phyloP scores from a whole-genome alignment of 2,329 filamentous ascomycete genomes.

The Xylaria sp. region DNA sequence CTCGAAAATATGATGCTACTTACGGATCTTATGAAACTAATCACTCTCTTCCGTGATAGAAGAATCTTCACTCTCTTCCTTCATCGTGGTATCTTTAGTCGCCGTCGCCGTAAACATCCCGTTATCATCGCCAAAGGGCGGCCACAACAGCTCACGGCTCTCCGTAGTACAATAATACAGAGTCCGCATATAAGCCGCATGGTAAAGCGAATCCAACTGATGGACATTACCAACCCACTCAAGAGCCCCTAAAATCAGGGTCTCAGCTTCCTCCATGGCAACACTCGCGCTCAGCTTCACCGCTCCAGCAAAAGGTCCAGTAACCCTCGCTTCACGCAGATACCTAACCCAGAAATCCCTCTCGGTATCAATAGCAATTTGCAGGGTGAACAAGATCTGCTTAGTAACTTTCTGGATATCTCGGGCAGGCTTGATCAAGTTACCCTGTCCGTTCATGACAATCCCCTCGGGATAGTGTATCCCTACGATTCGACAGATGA shows the following conservation, averaged over 20 bases:
- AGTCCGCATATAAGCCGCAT: neutral
- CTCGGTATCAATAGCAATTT: neutral
- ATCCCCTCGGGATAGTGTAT: conserved; percentile 12
- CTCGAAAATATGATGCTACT: too few species aligned
- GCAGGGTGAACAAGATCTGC: neutral
- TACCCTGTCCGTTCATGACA: conserved; percentile 4
- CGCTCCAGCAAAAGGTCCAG: conserved; percentile 3
- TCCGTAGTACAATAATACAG: neutral
- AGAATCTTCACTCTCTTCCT: too few species aligned
- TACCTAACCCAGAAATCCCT: neutral
- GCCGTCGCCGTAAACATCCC: too few species aligned
- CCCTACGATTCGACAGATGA: conserved; percentile 12
- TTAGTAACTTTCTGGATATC: neutral
- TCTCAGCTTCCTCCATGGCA: conserved; percentile 1
- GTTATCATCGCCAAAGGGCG: neutral
- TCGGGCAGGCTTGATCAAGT: neutral
- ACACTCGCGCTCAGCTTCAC: conserved; percentile 2
- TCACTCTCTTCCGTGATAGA: too few species aligned
- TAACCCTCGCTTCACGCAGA: neutral
- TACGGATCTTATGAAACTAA: too few species aligned
- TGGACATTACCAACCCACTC: neutral
- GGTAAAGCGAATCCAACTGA: neutral
- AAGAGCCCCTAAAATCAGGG: neutral
- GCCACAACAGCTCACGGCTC: neutral
- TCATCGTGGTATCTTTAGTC: too few species aligned